Evolutionary conservation across 768 basidiomycete genomes (phyloP).

Genomic region (Lentinula edodes): DNA sequence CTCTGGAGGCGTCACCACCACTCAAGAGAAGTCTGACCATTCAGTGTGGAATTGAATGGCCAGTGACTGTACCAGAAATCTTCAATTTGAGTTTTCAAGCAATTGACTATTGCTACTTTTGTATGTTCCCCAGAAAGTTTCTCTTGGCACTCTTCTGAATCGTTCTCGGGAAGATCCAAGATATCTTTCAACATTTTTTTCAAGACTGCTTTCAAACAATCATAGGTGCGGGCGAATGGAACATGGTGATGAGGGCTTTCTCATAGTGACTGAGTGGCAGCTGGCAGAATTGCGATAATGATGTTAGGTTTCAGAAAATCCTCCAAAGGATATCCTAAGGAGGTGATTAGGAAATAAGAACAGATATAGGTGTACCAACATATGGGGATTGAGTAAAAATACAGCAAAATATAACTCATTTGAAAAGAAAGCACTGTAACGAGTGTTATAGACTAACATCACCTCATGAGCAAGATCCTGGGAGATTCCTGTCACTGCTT

Average conservation of each 20-base stretch:
- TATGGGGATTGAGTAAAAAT: not conserved
- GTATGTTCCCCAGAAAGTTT: not conserved
- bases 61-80: not conserved
- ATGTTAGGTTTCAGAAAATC: too few relatives aligned
- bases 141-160: not conserved
- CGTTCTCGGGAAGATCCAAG: not conserved
- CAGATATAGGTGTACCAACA: not conserved
- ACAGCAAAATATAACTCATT: not conserved
- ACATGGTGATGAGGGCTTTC: too few relatives aligned
- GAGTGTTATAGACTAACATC: not conserved
- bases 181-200: constrained; percentile 8
- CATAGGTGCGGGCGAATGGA: constrained; percentile 7
- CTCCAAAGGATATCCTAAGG: too few relatives aligned
- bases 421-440: not conserved
- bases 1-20: not conserved
- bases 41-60: constrained; percentile 4
- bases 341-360: too few relatives aligned
- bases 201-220: constrained; percentile 10
- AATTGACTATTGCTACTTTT: not conserved
- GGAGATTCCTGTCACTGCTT: not conserved
- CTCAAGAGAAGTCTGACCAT: not conserved
- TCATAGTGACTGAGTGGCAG: too few relatives aligned
- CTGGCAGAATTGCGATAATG: too few relatives aligned
- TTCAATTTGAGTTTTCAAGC: not conserved
- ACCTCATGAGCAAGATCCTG: not conserved